These are phyloP conservation scores for Suhomyces kunorum DNA, from an alignment of 1,139 yeast genomes.

Conservation along the genomic window DNA sequence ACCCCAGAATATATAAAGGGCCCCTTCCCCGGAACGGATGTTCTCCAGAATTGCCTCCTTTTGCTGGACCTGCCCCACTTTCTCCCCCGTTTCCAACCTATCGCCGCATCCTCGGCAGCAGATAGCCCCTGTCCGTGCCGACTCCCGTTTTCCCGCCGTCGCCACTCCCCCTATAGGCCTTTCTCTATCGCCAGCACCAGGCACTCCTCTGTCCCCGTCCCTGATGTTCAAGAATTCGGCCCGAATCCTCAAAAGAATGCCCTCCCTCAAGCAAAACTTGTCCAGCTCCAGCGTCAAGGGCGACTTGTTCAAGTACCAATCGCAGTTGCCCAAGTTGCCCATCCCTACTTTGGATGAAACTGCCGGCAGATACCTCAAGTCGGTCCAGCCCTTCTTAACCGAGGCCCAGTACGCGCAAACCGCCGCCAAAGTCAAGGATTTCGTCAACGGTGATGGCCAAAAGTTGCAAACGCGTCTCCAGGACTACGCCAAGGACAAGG, in stretches of 20 bases:
- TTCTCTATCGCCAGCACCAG: neutral
- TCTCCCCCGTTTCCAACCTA: too few relatives aligned
- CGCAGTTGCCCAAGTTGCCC: conserved; percentile 78
- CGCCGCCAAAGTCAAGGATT: conserved; percentile 62
- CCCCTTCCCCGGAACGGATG: neutral
- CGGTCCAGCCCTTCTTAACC: conserved; percentile 68
- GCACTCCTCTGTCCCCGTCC: neutral
- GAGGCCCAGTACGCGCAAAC: conserved; percentile 57
- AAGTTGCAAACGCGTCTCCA: conserved; percentile 66
- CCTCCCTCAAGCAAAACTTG: conserved; percentile 22
- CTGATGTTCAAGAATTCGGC: conserved; percentile 13
- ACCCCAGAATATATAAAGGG: conserved; percentile 7
- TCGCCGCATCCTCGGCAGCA: too few relatives aligned
- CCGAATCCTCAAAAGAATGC: conserved; percentile 13
- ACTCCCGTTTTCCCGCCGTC: too few relatives aligned
- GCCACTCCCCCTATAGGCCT: neutral
- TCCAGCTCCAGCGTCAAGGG: conserved; percentile 53
- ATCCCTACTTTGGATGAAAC: conserved; percentile 82
- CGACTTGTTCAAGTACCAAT: conserved; percentile 71
- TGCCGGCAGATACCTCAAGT: conserved; percentile 63
- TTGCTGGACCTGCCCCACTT: too few relatives aligned
- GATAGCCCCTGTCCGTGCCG: too few relatives aligned
- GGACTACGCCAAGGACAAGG: conserved; percentile 58
- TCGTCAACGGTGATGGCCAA: conserved; percentile 66
- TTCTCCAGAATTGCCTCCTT: neutral